phyloP scores from a whole-genome alignment of 805 yeast genomes.

The Ogataea haglerorum region DNA sequence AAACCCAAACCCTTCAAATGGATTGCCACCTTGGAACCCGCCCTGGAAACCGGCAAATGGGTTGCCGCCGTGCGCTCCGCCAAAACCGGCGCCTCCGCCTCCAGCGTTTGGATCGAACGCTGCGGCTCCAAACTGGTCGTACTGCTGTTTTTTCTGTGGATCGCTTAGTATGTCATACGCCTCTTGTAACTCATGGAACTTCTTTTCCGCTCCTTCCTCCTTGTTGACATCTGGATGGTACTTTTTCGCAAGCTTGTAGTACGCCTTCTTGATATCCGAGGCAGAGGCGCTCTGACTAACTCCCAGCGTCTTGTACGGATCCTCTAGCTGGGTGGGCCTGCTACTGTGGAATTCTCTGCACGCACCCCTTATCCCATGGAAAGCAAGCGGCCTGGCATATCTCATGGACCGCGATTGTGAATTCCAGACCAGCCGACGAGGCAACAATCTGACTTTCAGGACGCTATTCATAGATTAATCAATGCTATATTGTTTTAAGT shows the following conservation, averaged over 20 bases:
- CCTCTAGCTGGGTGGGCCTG: conserved; percentile 36
- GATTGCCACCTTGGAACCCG: conserved; percentile 21
- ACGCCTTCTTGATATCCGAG: conserved; percentile 91
- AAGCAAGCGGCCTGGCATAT: background rate
- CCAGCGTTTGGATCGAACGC: conserved; percentile 68
- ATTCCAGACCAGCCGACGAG: conserved; percentile 3
- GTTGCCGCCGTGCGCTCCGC: conserved; percentile 47
- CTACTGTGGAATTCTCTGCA: conserved; percentile 44
- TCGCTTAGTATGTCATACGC: conserved; percentile 91
- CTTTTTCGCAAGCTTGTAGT: conserved; percentile 88
- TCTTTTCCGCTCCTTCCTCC: conserved; percentile 80
- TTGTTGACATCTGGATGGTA: conserved; percentile 97
- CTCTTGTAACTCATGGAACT: conserved; percentile 89
- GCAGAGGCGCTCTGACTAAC: conserved; percentile 66
- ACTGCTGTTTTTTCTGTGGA: conserved; percentile 80
- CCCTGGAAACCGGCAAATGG: conserved; percentile 25
- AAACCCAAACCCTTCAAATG: conserved; percentile 32
- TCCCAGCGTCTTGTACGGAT: conserved; percentile 85
- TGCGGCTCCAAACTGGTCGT: conserved; percentile 86
- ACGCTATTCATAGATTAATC: conserved; percentile 2
- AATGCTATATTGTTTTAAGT: background rate
- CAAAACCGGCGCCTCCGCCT: conserved; percentile 40
- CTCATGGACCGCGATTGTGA: background rate
- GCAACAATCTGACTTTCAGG: background rate
- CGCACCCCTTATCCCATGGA: background rate